A percentile compares a stretch with the other conserved stretches of the same genome.
Evolutionary conservation across 73 alveolate species (phyloP).

Genomic region (Paramecium biaurelia): DNA sequence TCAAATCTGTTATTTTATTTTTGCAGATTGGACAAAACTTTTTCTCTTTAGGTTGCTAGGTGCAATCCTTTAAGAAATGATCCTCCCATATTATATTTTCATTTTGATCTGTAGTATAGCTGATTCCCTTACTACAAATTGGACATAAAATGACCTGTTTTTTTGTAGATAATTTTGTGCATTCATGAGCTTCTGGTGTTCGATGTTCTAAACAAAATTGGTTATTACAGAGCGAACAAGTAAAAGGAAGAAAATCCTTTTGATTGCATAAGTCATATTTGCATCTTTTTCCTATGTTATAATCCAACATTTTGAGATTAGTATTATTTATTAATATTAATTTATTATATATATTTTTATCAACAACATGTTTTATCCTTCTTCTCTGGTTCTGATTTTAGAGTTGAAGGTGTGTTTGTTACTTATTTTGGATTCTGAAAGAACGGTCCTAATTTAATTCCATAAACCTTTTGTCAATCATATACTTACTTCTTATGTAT

Average conservation of each 20-base stretch:
- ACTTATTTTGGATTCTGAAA: background rate
- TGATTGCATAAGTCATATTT: background rate
- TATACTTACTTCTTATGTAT: background rate
- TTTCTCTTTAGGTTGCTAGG: background rate
- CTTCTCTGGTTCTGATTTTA: background rate
- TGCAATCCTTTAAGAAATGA: background rate
- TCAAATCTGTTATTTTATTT: background rate
- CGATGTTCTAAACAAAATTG: background rate
- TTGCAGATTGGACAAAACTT: background rate
- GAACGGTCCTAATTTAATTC: conserved; percentile 43
- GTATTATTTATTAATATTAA: background rate
- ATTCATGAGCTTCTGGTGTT: conserved; percentile 11
- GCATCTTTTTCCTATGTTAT: background rate
- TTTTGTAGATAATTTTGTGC: background rate
- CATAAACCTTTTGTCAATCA: background rate
- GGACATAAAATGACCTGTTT: background rate
- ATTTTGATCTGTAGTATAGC: background rate
- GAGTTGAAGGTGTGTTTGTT: background rate
- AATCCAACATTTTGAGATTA: background rate
- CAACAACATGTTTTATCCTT: conserved; percentile 15
- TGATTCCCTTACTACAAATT: background rate
- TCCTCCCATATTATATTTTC: background rate
- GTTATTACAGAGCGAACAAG: background rate
- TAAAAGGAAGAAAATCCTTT: background rate
- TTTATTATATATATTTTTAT: background rate